Base-by-base conservation (phyloP, 139 green algal genomes). In the Desmodesmus armatus region DNA sequence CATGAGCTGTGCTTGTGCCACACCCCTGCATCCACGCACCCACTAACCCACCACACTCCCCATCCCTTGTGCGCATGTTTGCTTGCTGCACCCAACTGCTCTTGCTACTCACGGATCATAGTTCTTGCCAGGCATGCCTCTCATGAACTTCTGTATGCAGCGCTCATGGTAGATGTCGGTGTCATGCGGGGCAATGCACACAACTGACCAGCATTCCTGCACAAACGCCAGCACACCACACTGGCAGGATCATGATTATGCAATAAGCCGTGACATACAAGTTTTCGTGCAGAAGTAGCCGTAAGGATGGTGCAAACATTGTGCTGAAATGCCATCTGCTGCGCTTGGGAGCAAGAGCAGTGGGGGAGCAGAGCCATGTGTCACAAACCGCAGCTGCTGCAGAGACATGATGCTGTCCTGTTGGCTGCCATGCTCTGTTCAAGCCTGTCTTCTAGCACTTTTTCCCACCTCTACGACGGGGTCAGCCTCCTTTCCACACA, bases 151-250 rank as follows among this genome's bases (percentile, higher is more conserved):
- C 60, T 69, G 35, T 29, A 69, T 3, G 60, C 60, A 69, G n/a
- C 37, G 35, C n/a, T 69, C 60, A 69, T 69, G 60, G n/a, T 69
- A 69, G n/a, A 69, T 39, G n/a, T 69, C 60, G 37, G 60, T 39
- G n/a, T 69, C 60, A n/a, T 69, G 60, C 60, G 37, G 21, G 6
- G 0, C n/a, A 6, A 66, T 9, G 47, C 13, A 55, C 9, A 55
- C 9, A 55, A 55, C 13, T 23, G 13, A 33, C 35, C 3, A 39
- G n/a, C n/a, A 11, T 19, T 66, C 25, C 55, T 66, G 13, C 55
- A 66, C 9, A 4, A 33, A 25, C 2, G 33, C 2, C 33, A 27
- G 60, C 47, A 3, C 5, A 0, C 3, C 60, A 39, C 37, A 29
- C 27, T n/a, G n/a, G n/a, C 0, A 4, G 33, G 9, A 35, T 66